Evolutionary conservation across 306 rosid species (phyloP).

Genomic region (Potentilla sterilis): DNA sequence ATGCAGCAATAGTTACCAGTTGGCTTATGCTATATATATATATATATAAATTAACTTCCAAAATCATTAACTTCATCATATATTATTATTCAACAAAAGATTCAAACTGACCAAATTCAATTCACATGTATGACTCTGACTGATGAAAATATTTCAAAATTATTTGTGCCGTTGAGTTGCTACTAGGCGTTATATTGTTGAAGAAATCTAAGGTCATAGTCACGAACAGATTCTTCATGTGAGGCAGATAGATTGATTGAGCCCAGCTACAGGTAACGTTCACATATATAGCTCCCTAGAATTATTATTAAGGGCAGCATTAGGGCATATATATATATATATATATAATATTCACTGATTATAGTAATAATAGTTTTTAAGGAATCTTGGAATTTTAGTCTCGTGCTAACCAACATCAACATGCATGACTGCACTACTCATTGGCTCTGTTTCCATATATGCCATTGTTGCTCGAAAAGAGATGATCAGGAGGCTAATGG

Average conservation of each 20-base stretch:
- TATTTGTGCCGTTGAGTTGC: background rate
- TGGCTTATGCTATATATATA: slow-evolving; percentile 30
- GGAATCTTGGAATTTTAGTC: slow-evolving; percentile 34
- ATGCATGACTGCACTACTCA: slow-evolving; percentile 8
- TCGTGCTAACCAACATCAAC: background rate
- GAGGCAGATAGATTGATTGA: slow-evolving; percentile 8
- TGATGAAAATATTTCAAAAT: background rate
- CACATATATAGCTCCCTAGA: background rate
- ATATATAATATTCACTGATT: background rate
- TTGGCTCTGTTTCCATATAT: background rate
- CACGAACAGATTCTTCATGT: slow-evolving; percentile 51
- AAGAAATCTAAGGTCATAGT: slow-evolving; percentile 34
- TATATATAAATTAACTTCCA: too few relatives aligned
- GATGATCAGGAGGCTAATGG: background rate
- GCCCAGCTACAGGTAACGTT: slow-evolving; percentile 23
- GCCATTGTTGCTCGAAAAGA: too few relatives aligned
- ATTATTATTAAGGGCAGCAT: slow-evolving; percentile 12
- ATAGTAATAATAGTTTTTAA: slow-evolving; percentile 13
- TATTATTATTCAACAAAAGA: slow-evolving; percentile 17
- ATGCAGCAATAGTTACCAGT: slow-evolving; percentile 32
- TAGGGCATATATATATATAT: too few relatives aligned
- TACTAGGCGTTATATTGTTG: slow-evolving; percentile 16
- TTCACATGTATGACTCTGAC: slow-evolving; percentile 42
- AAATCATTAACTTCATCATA: too few relatives aligned
- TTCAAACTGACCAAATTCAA: slow-evolving; percentile 43